Evolutionary conservation across 345 rosid species (phyloP).

Genomic region (Dimocarpus longan): DNA sequence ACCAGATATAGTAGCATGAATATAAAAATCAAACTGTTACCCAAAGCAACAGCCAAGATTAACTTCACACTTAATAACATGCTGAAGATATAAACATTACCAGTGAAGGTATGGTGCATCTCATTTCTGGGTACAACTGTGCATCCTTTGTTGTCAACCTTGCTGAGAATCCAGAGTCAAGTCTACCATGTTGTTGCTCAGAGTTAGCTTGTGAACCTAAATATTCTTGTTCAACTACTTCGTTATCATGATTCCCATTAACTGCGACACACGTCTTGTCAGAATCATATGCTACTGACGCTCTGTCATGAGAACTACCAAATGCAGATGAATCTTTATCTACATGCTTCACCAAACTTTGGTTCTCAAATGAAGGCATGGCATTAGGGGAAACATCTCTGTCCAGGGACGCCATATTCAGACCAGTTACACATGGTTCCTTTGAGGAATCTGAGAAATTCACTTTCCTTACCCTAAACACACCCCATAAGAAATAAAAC

Average conservation of each 20-base stretch:
- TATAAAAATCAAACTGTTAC: neutral
- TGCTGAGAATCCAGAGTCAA: constrained; percentile 26
- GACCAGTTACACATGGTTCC: constrained; percentile 33
- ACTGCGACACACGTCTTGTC: constrained; percentile 22
- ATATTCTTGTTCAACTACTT: constrained; percentile 30
- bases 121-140: constrained; percentile 35
- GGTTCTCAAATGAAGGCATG: constrained; percentile 30
- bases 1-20: neutral
- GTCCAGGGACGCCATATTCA: constrained; percentile 30
- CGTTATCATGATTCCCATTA: constrained; percentile 35
- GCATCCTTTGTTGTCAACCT: constrained; percentile 20
- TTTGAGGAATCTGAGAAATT: constrained; percentile 41
- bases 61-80: neutral
- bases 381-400: constrained; percentile 31
- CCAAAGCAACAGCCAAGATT: neutral
- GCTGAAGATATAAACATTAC: constrained; percentile 30
- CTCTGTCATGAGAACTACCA: constrained; percentile 32
- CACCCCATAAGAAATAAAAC: constrained; percentile 91
- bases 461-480: constrained; percentile 68
- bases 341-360: constrained; percentile 34
- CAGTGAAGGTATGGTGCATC: constrained; percentile 30
- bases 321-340: constrained; percentile 38
- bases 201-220: constrained; percentile 23
- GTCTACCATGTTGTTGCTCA: constrained; percentile 28
- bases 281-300: constrained; percentile 22